Evolutionary conservation across 2,329 filamentous ascomycete genomes (phyloP).

Genomic region (Fusarium illudens): DNA sequence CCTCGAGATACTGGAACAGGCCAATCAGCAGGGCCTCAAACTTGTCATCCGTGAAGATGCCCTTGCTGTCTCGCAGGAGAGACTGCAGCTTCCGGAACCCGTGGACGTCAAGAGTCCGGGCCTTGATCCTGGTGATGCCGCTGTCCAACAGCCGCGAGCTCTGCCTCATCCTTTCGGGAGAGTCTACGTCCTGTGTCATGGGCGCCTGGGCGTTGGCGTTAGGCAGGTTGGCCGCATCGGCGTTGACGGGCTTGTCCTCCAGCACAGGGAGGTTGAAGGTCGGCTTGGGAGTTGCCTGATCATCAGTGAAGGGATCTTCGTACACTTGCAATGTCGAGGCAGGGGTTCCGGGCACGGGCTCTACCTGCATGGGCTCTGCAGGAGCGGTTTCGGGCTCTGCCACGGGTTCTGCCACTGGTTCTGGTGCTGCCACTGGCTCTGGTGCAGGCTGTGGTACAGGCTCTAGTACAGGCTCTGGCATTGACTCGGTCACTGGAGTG

Average conservation of each 20-base stretch:
- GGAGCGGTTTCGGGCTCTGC: background rate
- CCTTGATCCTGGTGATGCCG: constrained; percentile 76
- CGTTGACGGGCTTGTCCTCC: constrained; percentile 68
- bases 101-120: constrained; percentile 78
- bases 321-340: constrained; percentile 60
- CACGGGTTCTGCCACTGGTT: constrained; percentile 11
- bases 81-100: constrained; percentile 82
- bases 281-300: constrained; percentile 57
- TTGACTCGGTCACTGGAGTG: constrained; percentile 21
- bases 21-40: constrained; percentile 74
- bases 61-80: constrained; percentile 72
- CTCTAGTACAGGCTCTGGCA: constrained; percentile 10
- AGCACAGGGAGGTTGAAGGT: constrained; percentile 60
- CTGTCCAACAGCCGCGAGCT: constrained; percentile 73
- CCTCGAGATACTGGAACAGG: constrained; percentile 76
- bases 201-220: constrained; percentile 37
- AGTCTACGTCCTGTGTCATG: constrained; percentile 35
- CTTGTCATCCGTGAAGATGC: constrained; percentile 70
- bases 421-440: constrained; percentile 7
- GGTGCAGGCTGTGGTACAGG: constrained; percentile 13
- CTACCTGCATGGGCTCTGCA: constrained; percentile 4
- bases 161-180: constrained; percentile 63
- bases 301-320: constrained; percentile 67
- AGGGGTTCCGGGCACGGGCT: constrained; percentile 20
- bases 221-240: constrained; percentile 54